phyloP scores from a whole-genome alignment of 192 early-diverging fungal genomes.

The Coemansia interrupta region DNA sequence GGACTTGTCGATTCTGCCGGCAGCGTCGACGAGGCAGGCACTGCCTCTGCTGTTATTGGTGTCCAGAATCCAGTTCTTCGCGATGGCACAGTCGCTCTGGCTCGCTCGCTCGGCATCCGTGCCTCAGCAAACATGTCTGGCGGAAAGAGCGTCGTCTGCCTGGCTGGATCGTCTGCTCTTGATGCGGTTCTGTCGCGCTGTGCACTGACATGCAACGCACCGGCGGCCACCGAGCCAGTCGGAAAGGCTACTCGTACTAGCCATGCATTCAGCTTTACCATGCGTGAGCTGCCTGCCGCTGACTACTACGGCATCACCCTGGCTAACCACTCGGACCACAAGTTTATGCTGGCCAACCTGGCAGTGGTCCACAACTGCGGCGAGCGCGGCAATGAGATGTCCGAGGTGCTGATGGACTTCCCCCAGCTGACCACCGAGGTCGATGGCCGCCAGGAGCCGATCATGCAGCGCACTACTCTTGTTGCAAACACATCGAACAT shows the following conservation, averaged over 20 bases:
- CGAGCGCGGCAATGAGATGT: slow-evolving; percentile 99
- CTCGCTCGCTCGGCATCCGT: slow-evolving; percentile 25
- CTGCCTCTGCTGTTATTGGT: not conserved
- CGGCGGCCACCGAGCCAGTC: not conserved
- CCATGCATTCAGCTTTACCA: not conserved
- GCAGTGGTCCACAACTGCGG: slow-evolving; percentile 59
- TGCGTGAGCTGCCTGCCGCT: slow-evolving; percentile 8
- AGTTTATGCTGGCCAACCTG: slow-evolving; percentile 54
- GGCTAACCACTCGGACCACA: slow-evolving; percentile 37
- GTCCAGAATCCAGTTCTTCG: not conserved
- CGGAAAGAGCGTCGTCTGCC: slow-evolving; percentile 2
- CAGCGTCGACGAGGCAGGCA: not conserved
- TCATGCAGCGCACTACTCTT: slow-evolving; percentile 99
- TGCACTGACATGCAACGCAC: slow-evolving; percentile 2
- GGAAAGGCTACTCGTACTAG: not conserved
- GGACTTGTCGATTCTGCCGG: slow-evolving; percentile 34
- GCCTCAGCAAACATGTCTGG: slow-evolving; percentile 3
- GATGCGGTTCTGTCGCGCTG: slow-evolving; percentile 16
- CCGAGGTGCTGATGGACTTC: slow-evolving; percentile 99
- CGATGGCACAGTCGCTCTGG: slow-evolving; percentile 8
- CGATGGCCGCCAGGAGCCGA: slow-evolving; percentile 93
- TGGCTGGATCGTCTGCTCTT: slow-evolving; percentile 11
- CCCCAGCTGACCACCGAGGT: slow-evolving; percentile 88
- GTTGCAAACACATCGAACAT: slow-evolving; percentile 99
- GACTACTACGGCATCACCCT: slow-evolving; percentile 39